A percentile compares a stretch with the other conserved stretches of the same genome.
Conservation (phyloP, 1,139 yeast genomes). For the Suhomyces wounanorum region DNA sequence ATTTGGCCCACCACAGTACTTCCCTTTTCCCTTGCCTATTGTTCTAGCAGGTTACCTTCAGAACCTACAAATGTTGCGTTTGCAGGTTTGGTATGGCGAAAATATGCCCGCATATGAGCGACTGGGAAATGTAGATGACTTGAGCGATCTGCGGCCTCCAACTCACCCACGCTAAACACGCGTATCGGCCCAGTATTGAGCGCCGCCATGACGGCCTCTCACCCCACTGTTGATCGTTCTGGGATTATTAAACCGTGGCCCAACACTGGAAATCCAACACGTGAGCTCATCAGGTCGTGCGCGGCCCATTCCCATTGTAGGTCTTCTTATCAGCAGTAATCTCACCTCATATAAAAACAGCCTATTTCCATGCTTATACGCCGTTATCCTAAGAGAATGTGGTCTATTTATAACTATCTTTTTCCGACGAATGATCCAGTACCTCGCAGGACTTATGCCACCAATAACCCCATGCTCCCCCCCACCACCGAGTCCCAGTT, state of each 20-base stretch:
- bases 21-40: no score
- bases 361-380: conserved; percentile 6
- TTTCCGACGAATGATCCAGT: conserved; percentile 11
- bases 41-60: no score
- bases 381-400: conserved; percentile 6
- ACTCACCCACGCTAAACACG: no score
- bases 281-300: conserved; percentile 2
- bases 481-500: conserved; percentile 30
- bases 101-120: no score
- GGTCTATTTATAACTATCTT: conserved; percentile 11
- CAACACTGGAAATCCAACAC: not conserved
- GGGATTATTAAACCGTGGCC: not conserved
- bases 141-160: no score
- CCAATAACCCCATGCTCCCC: conserved; percentile 30
- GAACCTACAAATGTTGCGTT: no score
- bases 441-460: conserved; percentile 25
- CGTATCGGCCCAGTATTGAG: no score
- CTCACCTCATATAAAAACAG: not conserved
- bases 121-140: no score
- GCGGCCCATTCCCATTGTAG: not conserved
- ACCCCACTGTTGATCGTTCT: not conserved
- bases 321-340: conserved; percentile 3
- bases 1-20: no score
- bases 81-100: no score
- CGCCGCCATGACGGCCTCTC: not conserved